A percentile compares a stretch with the other conserved stretches of the same genome.
Conservation (phyloP, 768 basidiomycete species). For the Tricholoma matsutake region DNA sequence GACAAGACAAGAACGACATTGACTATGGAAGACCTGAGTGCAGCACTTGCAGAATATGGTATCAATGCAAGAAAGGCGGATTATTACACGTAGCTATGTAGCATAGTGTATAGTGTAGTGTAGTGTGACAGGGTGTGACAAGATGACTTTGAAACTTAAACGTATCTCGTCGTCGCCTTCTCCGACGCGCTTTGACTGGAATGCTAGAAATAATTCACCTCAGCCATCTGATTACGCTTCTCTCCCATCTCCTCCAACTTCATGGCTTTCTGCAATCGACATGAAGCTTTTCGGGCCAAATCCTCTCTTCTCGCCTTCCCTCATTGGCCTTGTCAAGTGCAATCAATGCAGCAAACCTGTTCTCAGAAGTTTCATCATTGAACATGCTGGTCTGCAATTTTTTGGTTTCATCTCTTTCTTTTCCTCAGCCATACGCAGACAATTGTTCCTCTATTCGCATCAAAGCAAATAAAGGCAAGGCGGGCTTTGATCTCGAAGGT, state of each 20-base stretch:
- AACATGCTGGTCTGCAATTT: constrained; percentile 62
- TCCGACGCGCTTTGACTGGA: constrained; percentile 65
- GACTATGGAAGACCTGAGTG: constrained; percentile 95
- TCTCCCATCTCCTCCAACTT: constrained; percentile 70
- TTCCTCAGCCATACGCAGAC: constrained; percentile 32
- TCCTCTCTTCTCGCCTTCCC: constrained; percentile 60
- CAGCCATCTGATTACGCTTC: constrained; percentile 36
- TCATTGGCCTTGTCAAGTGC: constrained; percentile 70
- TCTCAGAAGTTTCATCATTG: constrained; percentile 66
- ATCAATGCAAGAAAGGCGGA: constrained; percentile 93
- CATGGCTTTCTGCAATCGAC: constrained; percentile 81
- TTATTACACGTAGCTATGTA: constrained; percentile 66
- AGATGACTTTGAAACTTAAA: constrained; percentile 46
- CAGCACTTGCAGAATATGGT: constrained; percentile 93
- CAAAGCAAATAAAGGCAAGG: constrained; percentile 58
- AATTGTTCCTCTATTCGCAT: constrained; percentile 61
- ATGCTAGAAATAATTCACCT: constrained; percentile 38
- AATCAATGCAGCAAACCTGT: constrained; percentile 80
- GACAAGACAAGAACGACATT: constrained; percentile 91
- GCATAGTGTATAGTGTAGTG: too few species aligned
- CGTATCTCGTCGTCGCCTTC: constrained; percentile 25
- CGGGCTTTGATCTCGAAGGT: constrained; percentile 43
- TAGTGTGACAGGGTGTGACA: constrained; percentile 3
- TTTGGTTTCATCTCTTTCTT: not conserved
- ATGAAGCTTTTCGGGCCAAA: constrained; percentile 86